Evolutionary conservation across 2,329 filamentous ascomycete species (phyloP), one percentile per base, ranked within the genome.

Genomic region (Monilinia fructicola): DNA sequence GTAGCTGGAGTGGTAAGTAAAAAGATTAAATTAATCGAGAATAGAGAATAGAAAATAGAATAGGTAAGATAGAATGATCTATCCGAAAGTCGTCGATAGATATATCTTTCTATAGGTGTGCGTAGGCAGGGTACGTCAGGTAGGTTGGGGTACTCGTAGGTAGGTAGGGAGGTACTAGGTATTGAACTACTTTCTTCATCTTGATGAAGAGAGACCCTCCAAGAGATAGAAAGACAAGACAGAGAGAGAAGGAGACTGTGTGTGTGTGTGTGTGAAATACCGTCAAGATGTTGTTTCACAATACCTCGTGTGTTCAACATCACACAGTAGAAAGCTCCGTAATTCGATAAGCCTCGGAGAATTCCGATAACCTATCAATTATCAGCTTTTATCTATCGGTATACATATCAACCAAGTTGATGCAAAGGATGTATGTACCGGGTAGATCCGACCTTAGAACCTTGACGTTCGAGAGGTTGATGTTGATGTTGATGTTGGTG

Each of bases 261-360:
- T 35, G 31, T 35, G 31, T 35, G 38, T 42, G 40, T 18, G 56
- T 9, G 40, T n/a, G 28, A 50, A 44, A 52, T 52, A 42, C 53
- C 31, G 23, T 65, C 55, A 23, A 58, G 63, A 65, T 56, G 23
- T 35, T 38, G 63, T 65, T 59, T 59, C 63, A 65, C 63, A 48
- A 65, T 52, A 40, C 63, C 63, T 65, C 52, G 63, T 23, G 12
- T 52, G 54, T 59, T 26, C 54, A 23, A 52, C 54, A 48, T 52
- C 53, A 59, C n/a, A 52, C 31, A 35, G 31, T 35, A 35, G 31
- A n/a, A n/a, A n/a, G n/a, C n/a, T n/a, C n/a, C n/a, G n/a, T n/a
- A n/a, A n/a, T n/a, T n/a, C 31, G 3, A 56, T 31, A 64, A 48
- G 48, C 38, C 31, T 44, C 63, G 53, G 63, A 58, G 40, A 64